Conservation (phyloP, 148 eudicot genomes). For the Heliosperma pusillum region DNA sequence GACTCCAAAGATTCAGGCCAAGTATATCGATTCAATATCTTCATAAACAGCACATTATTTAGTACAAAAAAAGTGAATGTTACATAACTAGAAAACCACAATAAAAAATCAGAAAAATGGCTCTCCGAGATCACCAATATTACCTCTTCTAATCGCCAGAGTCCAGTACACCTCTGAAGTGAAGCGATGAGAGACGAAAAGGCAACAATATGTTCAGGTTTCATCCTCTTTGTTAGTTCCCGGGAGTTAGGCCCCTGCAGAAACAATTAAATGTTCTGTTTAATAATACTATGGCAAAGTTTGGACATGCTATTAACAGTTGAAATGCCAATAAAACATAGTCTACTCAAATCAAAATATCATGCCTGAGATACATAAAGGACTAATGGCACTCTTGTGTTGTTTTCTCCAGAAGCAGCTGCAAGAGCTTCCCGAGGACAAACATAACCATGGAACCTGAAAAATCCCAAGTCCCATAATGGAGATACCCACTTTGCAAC, state of each 20-base stretch:
- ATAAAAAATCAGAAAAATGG: constrained; percentile 4
- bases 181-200: constrained; percentile 76
- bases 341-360: constrained; percentile 13
- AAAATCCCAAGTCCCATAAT: constrained; percentile 63
- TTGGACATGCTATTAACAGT: constrained; percentile 6
- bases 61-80: background rate
- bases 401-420: constrained; percentile 75
- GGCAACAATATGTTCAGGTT: constrained; percentile 51
- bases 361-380: constrained; percentile 64
- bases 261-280: constrained; percentile 21
- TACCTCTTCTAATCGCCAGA: constrained; percentile 96
- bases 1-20: constrained; percentile 90
- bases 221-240: constrained; percentile 38
- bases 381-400: constrained; percentile 55
- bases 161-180: constrained; percentile 69
- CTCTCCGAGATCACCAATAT: background rate
- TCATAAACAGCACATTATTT: constrained; percentile 11
- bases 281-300: constrained; percentile 9
- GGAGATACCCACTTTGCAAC: constrained; percentile 91
- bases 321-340: background rate
- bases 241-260: constrained; percentile 67
- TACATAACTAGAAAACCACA: background rate
- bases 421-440: constrained; percentile 66
- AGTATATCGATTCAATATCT: constrained; percentile 70
- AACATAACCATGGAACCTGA: constrained; percentile 61